Percentiles rank a stretch among this genome's conserved stretches.
phyloP scores from a whole-genome alignment of 768 basidiomycete species.

The Serendipita sp. region DNA sequence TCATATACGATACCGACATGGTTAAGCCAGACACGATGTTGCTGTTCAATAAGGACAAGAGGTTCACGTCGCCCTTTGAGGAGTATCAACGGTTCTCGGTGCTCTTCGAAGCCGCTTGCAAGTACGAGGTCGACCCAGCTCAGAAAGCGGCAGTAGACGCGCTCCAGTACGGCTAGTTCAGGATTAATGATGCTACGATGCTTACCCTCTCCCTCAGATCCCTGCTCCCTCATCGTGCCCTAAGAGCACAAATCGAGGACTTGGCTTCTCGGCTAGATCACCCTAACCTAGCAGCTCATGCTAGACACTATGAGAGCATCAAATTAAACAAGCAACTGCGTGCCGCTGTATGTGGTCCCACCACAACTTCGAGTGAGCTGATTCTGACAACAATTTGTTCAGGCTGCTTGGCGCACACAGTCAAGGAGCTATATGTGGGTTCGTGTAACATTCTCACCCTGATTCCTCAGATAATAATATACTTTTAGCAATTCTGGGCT shows the following conservation, averaged over 20 bases:
- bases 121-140: slow-evolving; percentile 1
- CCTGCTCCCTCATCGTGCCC: not conserved
- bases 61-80: slow-evolving; percentile 4
- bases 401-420: not conserved
- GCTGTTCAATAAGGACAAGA: not conserved
- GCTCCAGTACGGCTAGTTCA: not conserved
- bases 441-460: not conserved
- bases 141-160: not conserved
- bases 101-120: slow-evolving; percentile 6
- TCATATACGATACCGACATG: slow-evolving; percentile 4
- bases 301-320: slow-evolving; percentile 5
- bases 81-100: not conserved
- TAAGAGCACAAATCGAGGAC: not conserved
- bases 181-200: not conserved
- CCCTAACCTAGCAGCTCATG: not conserved
- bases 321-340: slow-evolving; percentile 3
- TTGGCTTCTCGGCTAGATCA: not conserved
- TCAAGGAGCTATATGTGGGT: slow-evolving; percentile 2
- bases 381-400: not conserved
- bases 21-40: not conserved
- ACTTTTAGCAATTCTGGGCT: not conserved
- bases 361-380: not conserved
- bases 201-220: not conserved
- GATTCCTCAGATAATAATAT: not conserved
- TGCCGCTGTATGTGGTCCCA: not conserved